Conservation (phyloP, 2,329 filamentous ascomycete genomes). For the Emmonsiellopsis sp. region DNA sequence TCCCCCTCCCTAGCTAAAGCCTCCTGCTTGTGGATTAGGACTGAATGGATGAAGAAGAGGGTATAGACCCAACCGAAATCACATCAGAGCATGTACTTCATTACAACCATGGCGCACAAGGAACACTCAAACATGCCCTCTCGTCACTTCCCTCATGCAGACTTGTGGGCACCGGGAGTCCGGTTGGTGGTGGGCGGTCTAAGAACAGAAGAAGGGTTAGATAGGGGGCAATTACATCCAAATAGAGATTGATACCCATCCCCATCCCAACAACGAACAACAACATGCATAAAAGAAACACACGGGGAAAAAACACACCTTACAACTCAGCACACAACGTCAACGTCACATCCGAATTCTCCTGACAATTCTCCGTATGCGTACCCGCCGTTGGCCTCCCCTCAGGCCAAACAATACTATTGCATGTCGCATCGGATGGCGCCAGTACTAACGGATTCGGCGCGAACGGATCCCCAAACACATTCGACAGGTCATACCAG, state of each 20-base stretch:
- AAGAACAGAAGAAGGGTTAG: background rate
- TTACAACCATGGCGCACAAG: no score
- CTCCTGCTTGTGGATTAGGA: no score
- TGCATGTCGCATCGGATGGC: slow-evolving; percentile 17
- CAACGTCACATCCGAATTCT: slow-evolving; percentile 18
- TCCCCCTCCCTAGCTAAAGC: no score
- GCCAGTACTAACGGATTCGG: slow-evolving; percentile 18
- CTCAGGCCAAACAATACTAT: slow-evolving; percentile 22
- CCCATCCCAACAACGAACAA: background rate
- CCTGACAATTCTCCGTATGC: slow-evolving; percentile 21
- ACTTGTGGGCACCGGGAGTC: no score
- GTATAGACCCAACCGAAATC: no score
- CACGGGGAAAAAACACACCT: background rate
- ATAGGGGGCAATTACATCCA: background rate
- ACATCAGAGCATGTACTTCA: no score
- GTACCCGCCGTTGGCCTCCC: slow-evolving; percentile 22
- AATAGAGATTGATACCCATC: no score
- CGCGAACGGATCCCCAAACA: slow-evolving; percentile 34
- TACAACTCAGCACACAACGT: slow-evolving; percentile 16
- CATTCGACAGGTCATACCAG: slow-evolving; percentile 35
- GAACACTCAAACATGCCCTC: no score
- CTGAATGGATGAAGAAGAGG: no score
- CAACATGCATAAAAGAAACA: background rate
- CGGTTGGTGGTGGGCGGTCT: background rate
- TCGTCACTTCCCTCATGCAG: no score